phyloP scores from a whole-genome alignment of 768 basidiomycete species.

The Lactarius hatsudake region DNA sequence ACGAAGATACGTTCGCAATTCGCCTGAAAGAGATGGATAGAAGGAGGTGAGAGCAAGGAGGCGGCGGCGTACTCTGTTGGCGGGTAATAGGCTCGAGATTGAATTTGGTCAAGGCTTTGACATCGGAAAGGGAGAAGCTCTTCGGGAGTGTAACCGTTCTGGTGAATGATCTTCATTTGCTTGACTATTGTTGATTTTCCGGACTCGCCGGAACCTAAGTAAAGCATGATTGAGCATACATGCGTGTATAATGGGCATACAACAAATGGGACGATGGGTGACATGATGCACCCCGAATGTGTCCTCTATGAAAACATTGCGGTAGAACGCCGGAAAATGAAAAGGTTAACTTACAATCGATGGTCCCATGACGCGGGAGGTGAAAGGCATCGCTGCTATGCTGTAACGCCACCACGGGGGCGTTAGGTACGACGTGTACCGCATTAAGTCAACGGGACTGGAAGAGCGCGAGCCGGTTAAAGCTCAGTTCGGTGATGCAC shows the following conservation, averaged over 20 bases:
- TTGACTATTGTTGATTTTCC: conserved; percentile 97
- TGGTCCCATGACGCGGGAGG: too few species aligned
- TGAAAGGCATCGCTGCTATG: too few species aligned
- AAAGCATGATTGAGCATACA: too few species aligned
- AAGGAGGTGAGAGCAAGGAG: conserved; percentile 25
- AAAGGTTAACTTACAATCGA: too few species aligned
- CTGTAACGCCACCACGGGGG: too few species aligned
- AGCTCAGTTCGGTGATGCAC: too few species aligned
- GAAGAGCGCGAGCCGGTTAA: too few species aligned
- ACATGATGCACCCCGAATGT: too few species aligned
- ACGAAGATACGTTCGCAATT: conserved; percentile 64
- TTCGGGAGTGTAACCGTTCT: conserved; percentile 75
- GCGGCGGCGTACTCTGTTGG: conserved; percentile 52
- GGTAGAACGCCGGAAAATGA: too few species aligned
- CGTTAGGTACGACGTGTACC: too few species aligned
- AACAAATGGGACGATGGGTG: not conserved
- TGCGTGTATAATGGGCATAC: not conserved
- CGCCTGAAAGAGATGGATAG: conserved; percentile 29
- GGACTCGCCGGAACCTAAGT: conserved; percentile 85
- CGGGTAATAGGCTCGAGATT: conserved; percentile 68
- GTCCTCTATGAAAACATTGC: too few species aligned
- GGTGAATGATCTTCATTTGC: conserved; percentile 99
- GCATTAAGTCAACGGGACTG: too few species aligned
- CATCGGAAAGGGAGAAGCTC: conserved; percentile 56
- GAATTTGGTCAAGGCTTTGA: conserved; percentile 83